Conservation (phyloP, 2,329 filamentous ascomycete species). For the Curvularia verruculosa region DNA sequence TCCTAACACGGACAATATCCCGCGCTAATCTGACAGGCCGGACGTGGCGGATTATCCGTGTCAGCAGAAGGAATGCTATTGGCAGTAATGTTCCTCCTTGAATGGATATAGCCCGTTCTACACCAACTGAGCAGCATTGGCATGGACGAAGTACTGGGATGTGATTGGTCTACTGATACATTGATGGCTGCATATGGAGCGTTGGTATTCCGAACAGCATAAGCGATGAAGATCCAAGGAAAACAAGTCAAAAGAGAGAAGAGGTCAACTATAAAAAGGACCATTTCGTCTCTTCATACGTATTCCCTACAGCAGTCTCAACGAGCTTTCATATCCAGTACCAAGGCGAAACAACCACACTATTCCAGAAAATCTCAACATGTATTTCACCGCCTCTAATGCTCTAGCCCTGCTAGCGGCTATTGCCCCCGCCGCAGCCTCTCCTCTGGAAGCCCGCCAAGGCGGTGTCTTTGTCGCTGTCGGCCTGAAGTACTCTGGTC, state of each 20-base stretch:
- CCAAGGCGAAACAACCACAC: background rate
- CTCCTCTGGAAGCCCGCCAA: background rate
- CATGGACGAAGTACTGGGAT: background rate
- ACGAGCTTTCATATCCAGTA: background rate
- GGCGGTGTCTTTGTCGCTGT: conserved; percentile 19
- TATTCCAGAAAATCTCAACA: background rate
- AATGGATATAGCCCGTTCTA: background rate
- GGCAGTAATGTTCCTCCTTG: background rate
- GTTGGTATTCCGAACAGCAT: background rate
- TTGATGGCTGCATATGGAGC: background rate
- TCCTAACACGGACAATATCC: background rate
- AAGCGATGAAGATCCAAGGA: background rate
- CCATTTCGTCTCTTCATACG: background rate
- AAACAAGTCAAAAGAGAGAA: background rate
- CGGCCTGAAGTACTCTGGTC: conserved; percentile 19
- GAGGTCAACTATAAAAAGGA: background rate
- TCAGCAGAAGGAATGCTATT: background rate
- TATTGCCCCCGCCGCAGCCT: background rate
- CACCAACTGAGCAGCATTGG: background rate
- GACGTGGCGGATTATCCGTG: background rate
- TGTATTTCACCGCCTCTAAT: background rate
- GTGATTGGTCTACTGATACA: background rate
- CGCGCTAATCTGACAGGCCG: background rate
- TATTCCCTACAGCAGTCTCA: background rate
- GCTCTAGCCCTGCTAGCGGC: background rate